Conservation (phyloP, 495 filamentous ascomycete genomes). For the Neurospora pannonica region DNA sequence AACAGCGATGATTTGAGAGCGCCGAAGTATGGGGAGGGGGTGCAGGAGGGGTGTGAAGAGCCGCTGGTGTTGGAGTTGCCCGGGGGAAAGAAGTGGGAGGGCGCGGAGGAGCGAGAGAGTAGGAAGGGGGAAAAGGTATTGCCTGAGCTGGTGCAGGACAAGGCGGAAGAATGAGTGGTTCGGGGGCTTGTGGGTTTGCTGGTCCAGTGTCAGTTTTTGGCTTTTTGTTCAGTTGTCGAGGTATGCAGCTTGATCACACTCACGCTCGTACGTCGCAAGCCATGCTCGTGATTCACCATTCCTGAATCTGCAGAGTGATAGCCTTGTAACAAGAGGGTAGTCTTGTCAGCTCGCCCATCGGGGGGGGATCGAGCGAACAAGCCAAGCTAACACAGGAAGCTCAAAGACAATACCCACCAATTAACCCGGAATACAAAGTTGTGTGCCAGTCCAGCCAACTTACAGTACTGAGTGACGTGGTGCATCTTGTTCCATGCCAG, state of each 20-base stretch:
- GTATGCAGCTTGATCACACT: neutral
- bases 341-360: neutral
- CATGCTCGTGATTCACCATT: neutral
- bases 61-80: constrained; percentile 36
- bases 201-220: neutral
- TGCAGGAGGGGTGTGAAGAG: constrained; percentile 15
- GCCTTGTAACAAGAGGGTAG: neutral
- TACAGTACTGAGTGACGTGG: too few relatives aligned
- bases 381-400: neutral
- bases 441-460: neutral
- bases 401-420: too few relatives aligned
- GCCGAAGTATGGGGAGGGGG: constrained; percentile 33
- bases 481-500: neutral
- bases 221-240: neutral
- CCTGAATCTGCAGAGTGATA: neutral
- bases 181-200: too few relatives aligned
- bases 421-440: too few relatives aligned
- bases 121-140: constrained; percentile 29
- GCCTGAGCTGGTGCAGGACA: constrained; percentile 30
- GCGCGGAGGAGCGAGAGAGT: constrained; percentile 17
- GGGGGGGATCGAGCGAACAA: neutral
- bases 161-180: neutral
- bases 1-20: constrained; percentile 38
- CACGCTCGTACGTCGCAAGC: neutral
- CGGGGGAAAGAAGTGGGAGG: constrained; percentile 27